phyloP scores from a whole-genome alignment of 768 basidiomycete genomes.

The Sporobolomyces roseus region DNA sequence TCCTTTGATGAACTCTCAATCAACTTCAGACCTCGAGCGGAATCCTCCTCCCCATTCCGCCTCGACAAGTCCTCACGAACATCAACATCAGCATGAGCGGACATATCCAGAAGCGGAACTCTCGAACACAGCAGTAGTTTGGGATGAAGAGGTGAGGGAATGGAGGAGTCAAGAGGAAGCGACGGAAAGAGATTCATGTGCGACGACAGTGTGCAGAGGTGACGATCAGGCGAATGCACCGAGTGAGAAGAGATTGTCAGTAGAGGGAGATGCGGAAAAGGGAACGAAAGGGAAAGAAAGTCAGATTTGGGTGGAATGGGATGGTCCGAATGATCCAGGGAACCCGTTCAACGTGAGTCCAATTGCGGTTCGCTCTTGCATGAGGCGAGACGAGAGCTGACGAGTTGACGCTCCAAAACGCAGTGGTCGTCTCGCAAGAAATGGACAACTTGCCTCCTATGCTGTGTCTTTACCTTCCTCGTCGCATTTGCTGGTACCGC shows the following conservation, averaged over 20 bases:
- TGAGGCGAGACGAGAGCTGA: neutral
- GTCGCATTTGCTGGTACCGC: constrained; percentile 34
- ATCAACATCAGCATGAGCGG: neutral
- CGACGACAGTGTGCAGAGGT: neutral
- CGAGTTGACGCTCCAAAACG: neutral
- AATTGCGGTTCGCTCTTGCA: neutral
- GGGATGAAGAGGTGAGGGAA: constrained; percentile 20
- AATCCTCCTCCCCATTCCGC: neutral
- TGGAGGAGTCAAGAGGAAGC: constrained; percentile 29
- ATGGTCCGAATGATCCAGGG: constrained; percentile 8
- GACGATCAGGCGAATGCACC: neutral
- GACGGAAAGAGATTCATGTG: constrained; percentile 4
- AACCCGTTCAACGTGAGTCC: constrained; percentile 39
- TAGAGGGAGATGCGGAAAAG: constrained; percentile 8
- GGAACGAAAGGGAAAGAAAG: neutral
- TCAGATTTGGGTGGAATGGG: constrained; percentile 35
- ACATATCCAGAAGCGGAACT: constrained; percentile 5
- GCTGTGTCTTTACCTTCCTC: constrained; percentile 28
- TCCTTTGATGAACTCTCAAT: neutral
- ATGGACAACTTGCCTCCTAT: constrained; percentile 27
- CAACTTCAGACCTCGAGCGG: neutral
- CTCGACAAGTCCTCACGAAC: neutral
- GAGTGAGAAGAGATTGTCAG: neutral
- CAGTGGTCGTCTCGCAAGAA: constrained; percentile 33
- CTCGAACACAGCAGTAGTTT: constrained; percentile 21